A percentile compares a stretch with the other conserved stretches of the same genome.
phyloP scores from a whole-genome alignment of 2,329 filamentous ascomycete species.

The Colletotrichum incanum region DNA sequence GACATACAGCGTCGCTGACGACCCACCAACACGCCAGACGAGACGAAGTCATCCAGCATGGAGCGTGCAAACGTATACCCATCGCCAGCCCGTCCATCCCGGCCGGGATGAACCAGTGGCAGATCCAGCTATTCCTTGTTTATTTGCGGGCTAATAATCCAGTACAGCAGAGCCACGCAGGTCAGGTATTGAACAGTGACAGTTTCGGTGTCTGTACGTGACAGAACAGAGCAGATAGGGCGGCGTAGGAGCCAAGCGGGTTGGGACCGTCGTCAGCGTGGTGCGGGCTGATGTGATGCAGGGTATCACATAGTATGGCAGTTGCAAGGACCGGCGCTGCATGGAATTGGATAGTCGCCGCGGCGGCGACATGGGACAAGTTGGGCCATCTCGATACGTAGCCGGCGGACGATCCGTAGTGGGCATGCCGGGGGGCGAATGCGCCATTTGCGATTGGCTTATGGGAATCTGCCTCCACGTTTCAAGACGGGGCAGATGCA shows the following conservation, averaged over 20 bases:
- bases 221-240: conserved; percentile 12
- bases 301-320: conserved; percentile 27
- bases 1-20: background rate
- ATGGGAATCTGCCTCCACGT: conserved; percentile 34
- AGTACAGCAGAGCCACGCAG: conserved; percentile 2
- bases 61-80: background rate
- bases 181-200: background rate
- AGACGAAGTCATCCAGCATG: conserved; percentile 1
- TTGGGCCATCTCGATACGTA: conserved; percentile 29
- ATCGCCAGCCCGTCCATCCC: conserved; percentile 14
- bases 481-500: conserved; percentile 41
- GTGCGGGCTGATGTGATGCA: conserved; percentile 38
- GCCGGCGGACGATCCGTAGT: conserved; percentile 23
- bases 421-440: conserved; percentile 12
- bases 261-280: conserved; percentile 17
- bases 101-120: background rate
- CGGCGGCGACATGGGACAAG: conserved; percentile 21
- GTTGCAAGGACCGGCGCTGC: conserved; percentile 4
- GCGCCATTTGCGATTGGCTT: conserved; percentile 38
- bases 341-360: conserved; percentile 5
- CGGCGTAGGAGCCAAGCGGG: conserved; percentile 10
- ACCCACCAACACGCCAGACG: conserved; percentile 19
- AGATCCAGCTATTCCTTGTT: background rate
- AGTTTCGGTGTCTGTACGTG: background rate
- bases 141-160: background rate